Conservation (phyloP, 2,329 filamentous ascomycete species). For the Ilyonectria sp. region DNA sequence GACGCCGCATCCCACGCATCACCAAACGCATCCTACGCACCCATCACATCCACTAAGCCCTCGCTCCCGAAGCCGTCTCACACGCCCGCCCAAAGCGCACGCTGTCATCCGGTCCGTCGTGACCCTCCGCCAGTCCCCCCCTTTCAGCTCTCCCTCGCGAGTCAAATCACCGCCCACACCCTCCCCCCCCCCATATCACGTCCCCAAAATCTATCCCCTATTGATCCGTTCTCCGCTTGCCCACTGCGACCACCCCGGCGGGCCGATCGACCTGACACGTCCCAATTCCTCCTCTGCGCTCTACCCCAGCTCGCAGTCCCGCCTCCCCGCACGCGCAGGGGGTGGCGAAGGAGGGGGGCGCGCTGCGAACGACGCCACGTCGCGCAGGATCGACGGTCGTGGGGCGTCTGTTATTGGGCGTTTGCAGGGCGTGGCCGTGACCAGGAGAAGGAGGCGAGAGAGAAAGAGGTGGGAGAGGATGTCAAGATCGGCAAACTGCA, state of each 20-base stretch:
- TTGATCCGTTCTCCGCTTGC: background rate
- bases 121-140: too few species aligned
- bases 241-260: slow-evolving; percentile 2
- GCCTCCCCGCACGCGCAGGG: slow-evolving; percentile 13
- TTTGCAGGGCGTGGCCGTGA: too few species aligned
- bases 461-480: background rate
- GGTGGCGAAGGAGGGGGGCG: background rate
- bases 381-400: background rate
- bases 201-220: background rate
- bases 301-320: slow-evolving; percentile 7
- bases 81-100: too few species aligned
- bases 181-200: too few species aligned
- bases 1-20: too few species aligned
- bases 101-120: too few species aligned
- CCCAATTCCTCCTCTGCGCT: background rate
- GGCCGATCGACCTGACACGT: background rate
- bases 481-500: background rate
- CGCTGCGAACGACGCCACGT: slow-evolving; percentile 20
- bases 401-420: background rate
- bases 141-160: too few species aligned
- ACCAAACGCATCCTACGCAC: too few species aligned
- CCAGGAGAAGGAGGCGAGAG: background rate
- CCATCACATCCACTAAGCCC: too few species aligned
- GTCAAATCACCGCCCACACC: too few species aligned
- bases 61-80: background rate